Base-by-base conservation (phyloP, 176 grass and related monocot species). In the Zea luxurians region DNA sequence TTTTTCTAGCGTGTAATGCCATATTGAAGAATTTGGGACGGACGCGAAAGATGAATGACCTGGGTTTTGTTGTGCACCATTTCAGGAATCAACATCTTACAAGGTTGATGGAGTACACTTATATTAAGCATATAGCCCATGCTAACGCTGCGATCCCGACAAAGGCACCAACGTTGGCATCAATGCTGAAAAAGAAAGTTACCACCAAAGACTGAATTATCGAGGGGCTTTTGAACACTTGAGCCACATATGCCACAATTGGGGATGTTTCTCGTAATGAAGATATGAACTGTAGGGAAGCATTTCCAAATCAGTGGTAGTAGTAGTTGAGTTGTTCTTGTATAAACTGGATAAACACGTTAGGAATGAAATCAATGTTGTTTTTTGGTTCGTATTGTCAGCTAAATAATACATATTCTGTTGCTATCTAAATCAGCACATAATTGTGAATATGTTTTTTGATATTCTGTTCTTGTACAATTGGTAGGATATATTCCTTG, bases 261-360 rank as follows among this genome's bases (percentile, higher is more conserved):
- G 83, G 66, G 61, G 79, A 93, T 57, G 59, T 60, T 72, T 60
- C 80, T 60, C 83, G 86, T 50, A 84, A 60, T n/a, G 88, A 88
- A 71, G 91, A 90, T 86, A 83, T 88, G 72, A 93, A 60, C 13
- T 93, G 90, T 43, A 83, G 85, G 65, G 88, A 93, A 88, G 91
- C 91, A 59, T 93, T 93, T 73, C 88, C 88, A 77, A 93, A 93
- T 77, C 91, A 93, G 72, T 93, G 91, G 91, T 90, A 90, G 64
- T 13, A 45, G 37, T 16, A 50, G 43, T 64, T 18, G 3, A 18
- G 15, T 16, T 46, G 47, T 54, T 82, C 21, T 73, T 89, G 47
- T 55, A 80, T 50, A 64, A 21, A 18, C 37, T 61, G 13, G 44
- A 46, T 47, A 74, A 55, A 57, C 38, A 55, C 6, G 20, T 21